A percentile compares a stretch with the other conserved stretches of the same genome.
phyloP scores from a whole-genome alignment of 2,329 filamentous ascomycete genomes.

The Verticillium longisporum region DNA sequence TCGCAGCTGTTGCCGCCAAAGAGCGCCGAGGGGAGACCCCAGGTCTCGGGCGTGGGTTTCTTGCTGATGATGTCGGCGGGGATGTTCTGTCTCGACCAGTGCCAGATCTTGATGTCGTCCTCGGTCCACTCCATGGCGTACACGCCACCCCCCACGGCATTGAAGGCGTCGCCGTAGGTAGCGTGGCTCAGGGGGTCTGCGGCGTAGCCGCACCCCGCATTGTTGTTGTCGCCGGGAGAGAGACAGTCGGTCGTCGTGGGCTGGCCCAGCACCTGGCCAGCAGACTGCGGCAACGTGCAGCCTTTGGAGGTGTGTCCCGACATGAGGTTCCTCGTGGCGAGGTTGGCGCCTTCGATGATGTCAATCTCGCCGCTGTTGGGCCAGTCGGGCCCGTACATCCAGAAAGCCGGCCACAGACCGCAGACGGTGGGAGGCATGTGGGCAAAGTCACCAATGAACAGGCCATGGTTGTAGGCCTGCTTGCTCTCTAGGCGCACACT shows the following conservation, averaged over 20 bases:
- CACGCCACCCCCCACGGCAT: constrained; percentile 60
- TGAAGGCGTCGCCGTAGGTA: constrained; percentile 63
- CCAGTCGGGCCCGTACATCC: constrained; percentile 52
- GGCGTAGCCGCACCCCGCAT: constrained; percentile 39
- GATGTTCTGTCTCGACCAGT: constrained; percentile 60
- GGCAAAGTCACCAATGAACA: constrained; percentile 64
- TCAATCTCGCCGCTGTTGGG: constrained; percentile 59
- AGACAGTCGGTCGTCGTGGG: neutral
- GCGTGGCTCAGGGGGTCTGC: constrained; percentile 31
- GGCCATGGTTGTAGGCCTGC: constrained; percentile 54
- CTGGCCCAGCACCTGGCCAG: neutral
- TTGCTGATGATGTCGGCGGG: constrained; percentile 57
- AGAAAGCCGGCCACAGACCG: constrained; percentile 67
- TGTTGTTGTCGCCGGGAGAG: constrained; percentile 10
- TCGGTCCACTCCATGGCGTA: constrained; percentile 68
- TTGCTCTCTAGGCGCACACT: constrained; percentile 64
- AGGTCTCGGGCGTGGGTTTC: constrained; percentile 54
- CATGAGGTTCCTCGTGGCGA: constrained; percentile 51
- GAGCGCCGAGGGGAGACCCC: constrained; percentile 62
- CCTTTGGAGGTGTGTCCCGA: constrained; percentile 49
- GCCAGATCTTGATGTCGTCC: constrained; percentile 65
- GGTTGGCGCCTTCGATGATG: constrained; percentile 65
- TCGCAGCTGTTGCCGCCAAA: constrained; percentile 63
- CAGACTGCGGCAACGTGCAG: constrained; percentile 1
- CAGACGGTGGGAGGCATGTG: constrained; percentile 69